A percentile compares a stretch with the other conserved stretches of the same genome.
These are phyloP conservation scores for Albifimbria verrucaria DNA, from an alignment of 2,329 filamentous ascomycete species.

Conservation along the genomic window DNA sequence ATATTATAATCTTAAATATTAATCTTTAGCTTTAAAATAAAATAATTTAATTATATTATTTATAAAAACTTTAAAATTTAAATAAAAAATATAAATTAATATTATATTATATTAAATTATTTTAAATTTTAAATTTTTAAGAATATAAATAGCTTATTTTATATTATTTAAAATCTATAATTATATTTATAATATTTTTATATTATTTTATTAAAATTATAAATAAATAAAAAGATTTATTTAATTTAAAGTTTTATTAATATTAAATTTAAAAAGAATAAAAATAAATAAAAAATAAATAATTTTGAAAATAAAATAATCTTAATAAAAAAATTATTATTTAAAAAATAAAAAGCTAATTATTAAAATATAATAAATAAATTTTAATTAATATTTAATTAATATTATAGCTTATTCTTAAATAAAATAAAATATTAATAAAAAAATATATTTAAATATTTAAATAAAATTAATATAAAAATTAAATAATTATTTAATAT, in stretches of 20 bases:
- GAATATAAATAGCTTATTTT: not conserved
- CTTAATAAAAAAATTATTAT: not conserved
- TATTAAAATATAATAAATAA: not conserved
- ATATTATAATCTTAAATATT: conserved; percentile 1
- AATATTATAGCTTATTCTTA: not conserved
- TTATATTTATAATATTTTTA: not conserved
- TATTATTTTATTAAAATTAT: not conserved
- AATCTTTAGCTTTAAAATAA: not conserved
- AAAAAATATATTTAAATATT: not conserved
- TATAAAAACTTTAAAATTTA: not conserved
- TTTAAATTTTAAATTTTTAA: not conserved
- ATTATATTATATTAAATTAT: not conserved
- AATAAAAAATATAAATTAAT: not conserved
- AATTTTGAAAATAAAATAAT: not conserved
- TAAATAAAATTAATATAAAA: not conserved
- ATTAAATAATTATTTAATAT: not conserved
- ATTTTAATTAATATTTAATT: not conserved
- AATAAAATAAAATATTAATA: not conserved
- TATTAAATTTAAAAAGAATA: not conserved
- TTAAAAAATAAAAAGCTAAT: not conserved
- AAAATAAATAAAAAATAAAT: not conserved
- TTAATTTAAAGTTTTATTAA: not conserved
- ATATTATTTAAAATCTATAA: not conserved
- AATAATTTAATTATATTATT: not conserved
- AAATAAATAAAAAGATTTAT: not conserved